A percentile compares a stretch with the other conserved stretches of the same genome.
These are phyloP conservation scores for Sugiyamaella smithiae DNA, from an alignment of 805 yeast species.

Conservation along the genomic window DNA sequence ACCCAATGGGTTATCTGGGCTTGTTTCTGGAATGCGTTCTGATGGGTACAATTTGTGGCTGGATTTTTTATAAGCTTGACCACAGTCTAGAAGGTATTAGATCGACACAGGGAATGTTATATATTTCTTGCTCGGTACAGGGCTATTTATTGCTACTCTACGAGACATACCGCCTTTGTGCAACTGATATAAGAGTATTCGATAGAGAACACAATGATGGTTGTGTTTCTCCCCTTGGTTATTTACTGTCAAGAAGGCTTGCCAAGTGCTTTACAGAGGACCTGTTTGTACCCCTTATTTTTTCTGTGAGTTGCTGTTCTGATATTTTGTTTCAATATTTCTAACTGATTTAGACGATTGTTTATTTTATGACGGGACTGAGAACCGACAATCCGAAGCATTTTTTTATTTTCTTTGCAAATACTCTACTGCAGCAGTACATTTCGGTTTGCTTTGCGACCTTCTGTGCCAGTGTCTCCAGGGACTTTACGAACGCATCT, in stretches of 20 bases:
- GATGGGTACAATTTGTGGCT: slow-evolving; percentile 64
- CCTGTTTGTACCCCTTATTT: slow-evolving; percentile 56
- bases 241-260: slow-evolving; percentile 60
- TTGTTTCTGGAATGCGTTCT: slow-evolving; percentile 47
- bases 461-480: slow-evolving; percentile 49
- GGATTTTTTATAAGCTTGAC: slow-evolving; percentile 62
- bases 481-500: slow-evolving; percentile 62
- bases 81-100: slow-evolving; percentile 62
- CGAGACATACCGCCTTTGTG: slow-evolving; percentile 58
- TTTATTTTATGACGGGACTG: slow-evolving; percentile 78
- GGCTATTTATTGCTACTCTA: slow-evolving; percentile 54
- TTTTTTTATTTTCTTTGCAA: slow-evolving; percentile 63
- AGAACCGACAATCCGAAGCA: slow-evolving; percentile 43
- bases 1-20: slow-evolving; percentile 47
- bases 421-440: slow-evolving; percentile 54
- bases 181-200: slow-evolving; percentile 51
- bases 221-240: slow-evolving; percentile 64
- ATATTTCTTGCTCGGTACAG: slow-evolving; percentile 52
- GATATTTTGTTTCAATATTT: background rate
- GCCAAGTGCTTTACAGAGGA: slow-evolving; percentile 70
- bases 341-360: slow-evolving; percentile 34
- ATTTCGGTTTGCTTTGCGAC: slow-evolving; percentile 56
- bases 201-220: slow-evolving; percentile 72
- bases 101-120: slow-evolving; percentile 51
- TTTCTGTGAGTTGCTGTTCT: slow-evolving; percentile 37